Evolutionary conservation across 805 yeast species (phyloP), one percentile per base, ranked within the genome.

Genomic region (Middelhovenomyces tepae): DNA sequence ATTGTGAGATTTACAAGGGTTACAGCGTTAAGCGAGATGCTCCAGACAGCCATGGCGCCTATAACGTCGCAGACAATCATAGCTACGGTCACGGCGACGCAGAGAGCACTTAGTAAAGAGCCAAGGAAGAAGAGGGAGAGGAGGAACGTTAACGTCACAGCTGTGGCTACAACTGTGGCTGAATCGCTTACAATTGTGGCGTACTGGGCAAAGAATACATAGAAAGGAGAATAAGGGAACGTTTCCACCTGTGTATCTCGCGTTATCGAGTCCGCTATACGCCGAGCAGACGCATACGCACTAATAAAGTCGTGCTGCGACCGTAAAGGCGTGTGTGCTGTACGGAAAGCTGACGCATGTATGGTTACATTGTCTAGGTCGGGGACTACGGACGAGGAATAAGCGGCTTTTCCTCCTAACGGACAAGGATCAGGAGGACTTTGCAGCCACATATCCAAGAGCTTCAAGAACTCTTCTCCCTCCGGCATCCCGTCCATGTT

Each of bases 331-430:
- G 51, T 53, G 53, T 91, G 97, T 5, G 82, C 69, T 1, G 89
- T 73, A 44, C 97, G 64, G 60, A 89, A 85, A n/a, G 69, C 66
- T 1, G 85, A 73, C 2, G 89, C 62, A 7, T 50, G 43, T 4
- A 85, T 66, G 2, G 45, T 40, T 1, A 54, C 54, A 1, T 55
- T 44, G 1, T 60, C 57, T 19, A 58, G 57, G 36, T 65, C 64
- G 17, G 65, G 58, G 1, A 67, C 58, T 7, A 84, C 60, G 1
- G 86, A 64, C 4, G 64, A 57, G 1, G 81, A 67, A 51, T 89
- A 89, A 0, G 96, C 94, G 0, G 96, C 96, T 49, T 82, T 81
- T 2, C 98, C 98, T 3, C 95, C 97, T 17, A 89, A 60, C 1
- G 97, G 95, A 55, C 98, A 89, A 2, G 89, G 84, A 47, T 82